Conservation (phyloP, 179 eudicot species). For the Amaranthus tricolor region DNA sequence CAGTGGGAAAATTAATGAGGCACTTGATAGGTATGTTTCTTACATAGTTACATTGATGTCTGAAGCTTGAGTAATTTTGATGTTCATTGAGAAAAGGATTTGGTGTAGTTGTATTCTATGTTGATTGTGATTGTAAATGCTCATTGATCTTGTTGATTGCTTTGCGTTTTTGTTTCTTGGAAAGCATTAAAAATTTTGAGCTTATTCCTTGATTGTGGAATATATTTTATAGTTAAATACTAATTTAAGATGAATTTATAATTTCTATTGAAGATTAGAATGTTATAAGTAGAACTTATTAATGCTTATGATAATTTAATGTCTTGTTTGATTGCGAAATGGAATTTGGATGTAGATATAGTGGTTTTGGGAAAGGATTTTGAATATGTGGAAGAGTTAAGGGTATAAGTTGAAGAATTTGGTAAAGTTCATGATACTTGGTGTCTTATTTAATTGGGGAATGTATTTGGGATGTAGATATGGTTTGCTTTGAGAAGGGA, state of each 20-base stretch:
- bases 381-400: no score
- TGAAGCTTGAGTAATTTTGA: neutral
- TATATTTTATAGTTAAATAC: no score
- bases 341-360: neutral
- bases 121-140: neutral
- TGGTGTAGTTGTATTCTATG: neutral
- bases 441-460: no score
- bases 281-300: neutral
- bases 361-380: neutral
- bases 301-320: no score
- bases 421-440: no score
- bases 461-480: no score
- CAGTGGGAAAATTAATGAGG: conserved; percentile 62
- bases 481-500: no score
- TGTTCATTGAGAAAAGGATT: neutral
- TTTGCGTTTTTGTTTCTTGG: neutral
- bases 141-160: neutral
- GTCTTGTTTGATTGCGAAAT: neutral
- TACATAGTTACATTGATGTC: neutral
- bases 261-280: neutral
- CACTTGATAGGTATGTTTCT: conserved; percentile 54
- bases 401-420: no score
- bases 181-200: neutral
- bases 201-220: neutral
- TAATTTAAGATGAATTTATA: no score